Evolutionary conservation across 2,329 filamentous ascomycete genomes (phyloP), one percentile per base, ranked within the genome.

Genomic region (Alternaria alternata): DNA sequence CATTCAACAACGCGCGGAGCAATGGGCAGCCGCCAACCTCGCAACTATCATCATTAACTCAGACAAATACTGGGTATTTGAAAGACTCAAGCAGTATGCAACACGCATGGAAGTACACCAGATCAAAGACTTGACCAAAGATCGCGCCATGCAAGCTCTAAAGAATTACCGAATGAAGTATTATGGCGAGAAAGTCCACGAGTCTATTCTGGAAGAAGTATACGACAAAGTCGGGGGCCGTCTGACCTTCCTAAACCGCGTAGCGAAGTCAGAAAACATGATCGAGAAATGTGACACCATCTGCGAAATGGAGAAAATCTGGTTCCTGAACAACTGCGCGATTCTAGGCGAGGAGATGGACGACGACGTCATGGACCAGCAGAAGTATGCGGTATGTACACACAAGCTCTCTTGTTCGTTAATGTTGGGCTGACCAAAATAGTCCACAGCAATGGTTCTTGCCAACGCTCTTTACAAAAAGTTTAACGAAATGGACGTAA

Each of bases 21-120:
- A 95, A 78, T 99, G 95, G 95, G 94, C 95, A 1, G 95, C 94
- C 1, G 88, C 91, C 20, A 94, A 93, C 66, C 85, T 99, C 8
- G 92, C 96, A 30, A 98, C 95, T 1, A 87, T 93, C 84, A 89
- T 99, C 34, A 93, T 99, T 81, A 98, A 97, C 80, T 94, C 89
- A 54, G 95, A 99, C 78, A 95, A 98, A 76, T 99, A 97, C 80
- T 99, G 95, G 95, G 91, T 99, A 0, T 98, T 97, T 72, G 95
- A 99, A 78, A 87, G 94, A 14, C 82, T 99, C 53, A 97, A 97
- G 83, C 90, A 92, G 76, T 90, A 97, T 60, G 92, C 93, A 3
- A 97, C 94, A 2, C 88, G 95, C 46, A 96, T 99, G 92, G 94
- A 97, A 74, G 91, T 99, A 5, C 89, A 96, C 38, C 88, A 93